Conservation (phyloP, 2,329 filamentous ascomycete genomes). For the Plectosphaerella cucumerina region DNA sequence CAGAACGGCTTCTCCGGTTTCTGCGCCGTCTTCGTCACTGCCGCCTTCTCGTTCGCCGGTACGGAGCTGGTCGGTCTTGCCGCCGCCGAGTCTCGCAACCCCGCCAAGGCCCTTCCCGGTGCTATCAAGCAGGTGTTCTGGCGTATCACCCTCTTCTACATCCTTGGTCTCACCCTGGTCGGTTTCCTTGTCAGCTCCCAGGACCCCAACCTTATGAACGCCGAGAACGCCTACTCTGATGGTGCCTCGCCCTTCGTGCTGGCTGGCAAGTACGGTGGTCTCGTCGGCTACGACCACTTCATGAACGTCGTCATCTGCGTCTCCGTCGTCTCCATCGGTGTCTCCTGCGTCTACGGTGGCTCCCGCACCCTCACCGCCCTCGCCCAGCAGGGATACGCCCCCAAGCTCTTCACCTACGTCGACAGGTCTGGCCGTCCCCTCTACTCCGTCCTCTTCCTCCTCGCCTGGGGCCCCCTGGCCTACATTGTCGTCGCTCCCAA, state of each 20-base stretch:
- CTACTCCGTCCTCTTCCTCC: slow-evolving; percentile 36
- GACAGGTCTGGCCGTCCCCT: slow-evolving; percentile 50
- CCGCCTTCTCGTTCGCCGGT: slow-evolving; percentile 64
- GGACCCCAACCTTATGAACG: slow-evolving; percentile 38
- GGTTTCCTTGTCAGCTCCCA: slow-evolving; percentile 39
- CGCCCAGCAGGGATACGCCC: slow-evolving; percentile 51
- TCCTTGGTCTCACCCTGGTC: slow-evolving; percentile 44
- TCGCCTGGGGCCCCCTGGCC: slow-evolving; percentile 43
- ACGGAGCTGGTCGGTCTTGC: slow-evolving; percentile 68
- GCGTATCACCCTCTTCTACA: slow-evolving; percentile 48
- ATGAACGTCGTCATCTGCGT: slow-evolving; percentile 52
- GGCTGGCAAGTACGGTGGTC: slow-evolving; percentile 21
- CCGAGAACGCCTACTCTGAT: slow-evolving; percentile 38
- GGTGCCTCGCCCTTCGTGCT: slow-evolving; percentile 13
- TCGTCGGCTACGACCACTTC: slow-evolving; percentile 42
- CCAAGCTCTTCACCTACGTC: slow-evolving; percentile 48
- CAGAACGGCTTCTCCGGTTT: slow-evolving; percentile 67
- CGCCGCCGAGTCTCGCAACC: slow-evolving; percentile 64
- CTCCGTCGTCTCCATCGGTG: slow-evolving; percentile 50
- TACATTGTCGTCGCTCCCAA: slow-evolving; percentile 40
- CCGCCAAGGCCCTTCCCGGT: slow-evolving; percentile 66
- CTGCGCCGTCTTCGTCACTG: slow-evolving; percentile 65
- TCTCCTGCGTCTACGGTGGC: slow-evolving; percentile 50
- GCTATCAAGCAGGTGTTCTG: slow-evolving; percentile 72
- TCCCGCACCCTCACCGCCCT: slow-evolving; percentile 53